These are phyloP conservation scores for Pyrenophora seminiperda DNA, from an alignment of 2,329 filamentous ascomycete species.

Conservation along the genomic window DNA sequence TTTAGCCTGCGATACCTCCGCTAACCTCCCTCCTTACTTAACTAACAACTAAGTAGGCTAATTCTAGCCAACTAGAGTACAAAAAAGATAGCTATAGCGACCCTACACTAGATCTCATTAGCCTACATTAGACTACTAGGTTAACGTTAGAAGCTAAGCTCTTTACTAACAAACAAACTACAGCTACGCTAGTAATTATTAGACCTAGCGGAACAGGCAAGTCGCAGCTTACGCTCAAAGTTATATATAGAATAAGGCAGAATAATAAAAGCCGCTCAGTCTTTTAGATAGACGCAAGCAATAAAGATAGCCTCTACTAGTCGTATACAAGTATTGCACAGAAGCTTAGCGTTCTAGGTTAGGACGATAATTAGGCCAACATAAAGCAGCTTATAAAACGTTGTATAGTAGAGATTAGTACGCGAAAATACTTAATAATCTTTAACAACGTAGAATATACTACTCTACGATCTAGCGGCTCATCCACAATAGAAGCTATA, in stretches of 20 bases:
- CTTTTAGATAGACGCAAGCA: slow-evolving; percentile 53
- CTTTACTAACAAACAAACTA: slow-evolving; percentile 19
- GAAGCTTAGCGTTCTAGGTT: slow-evolving; percentile 32
- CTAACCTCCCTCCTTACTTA: too few species aligned
- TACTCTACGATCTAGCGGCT: slow-evolving; percentile 10
- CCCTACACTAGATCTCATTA: too few species aligned
- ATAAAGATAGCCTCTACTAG: slow-evolving; percentile 48
- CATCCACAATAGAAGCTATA: slow-evolving; percentile 18
- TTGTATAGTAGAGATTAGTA: slow-evolving; percentile 7
- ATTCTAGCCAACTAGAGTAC: too few species aligned
- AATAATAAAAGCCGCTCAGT: slow-evolving; percentile 47
- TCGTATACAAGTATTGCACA: slow-evolving; percentile 34
- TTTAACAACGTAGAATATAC: slow-evolving; percentile 37
- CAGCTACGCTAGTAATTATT: slow-evolving; percentile 18
- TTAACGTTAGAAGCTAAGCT: slow-evolving; percentile 36
- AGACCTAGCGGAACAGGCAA: slow-evolving; percentile 29
- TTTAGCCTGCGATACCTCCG: too few species aligned
- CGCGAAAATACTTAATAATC: slow-evolving; percentile 17
- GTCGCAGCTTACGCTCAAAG: slow-evolving; percentile 40
- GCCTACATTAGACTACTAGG: too few species aligned
- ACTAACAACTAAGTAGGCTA: too few species aligned
- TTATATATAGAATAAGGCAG: slow-evolving; percentile 49
- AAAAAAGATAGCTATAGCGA: too few species aligned
- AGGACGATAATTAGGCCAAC: slow-evolving; percentile 20
- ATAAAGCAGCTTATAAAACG: slow-evolving; percentile 24